Percentiles rank a stretch among this genome's conserved stretches.
phyloP scores from a whole-genome alignment of 331 rosid genomes.

The Saraca asoca region DNA sequence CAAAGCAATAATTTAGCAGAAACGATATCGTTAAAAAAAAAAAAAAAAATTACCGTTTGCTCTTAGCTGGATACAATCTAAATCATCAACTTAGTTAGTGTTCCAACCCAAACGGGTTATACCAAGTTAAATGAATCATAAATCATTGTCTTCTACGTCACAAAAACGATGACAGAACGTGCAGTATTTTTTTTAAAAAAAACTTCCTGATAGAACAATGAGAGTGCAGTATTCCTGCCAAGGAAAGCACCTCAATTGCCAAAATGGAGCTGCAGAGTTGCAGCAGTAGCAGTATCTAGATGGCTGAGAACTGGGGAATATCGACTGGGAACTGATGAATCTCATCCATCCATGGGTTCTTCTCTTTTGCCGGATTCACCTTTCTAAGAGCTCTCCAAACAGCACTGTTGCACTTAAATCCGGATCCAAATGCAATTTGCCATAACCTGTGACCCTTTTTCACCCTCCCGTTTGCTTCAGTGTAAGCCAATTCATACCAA shows the following conservation, averaged over 20 bases:
- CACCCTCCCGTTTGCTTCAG: slow-evolving; percentile 58
- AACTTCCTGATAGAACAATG: neutral
- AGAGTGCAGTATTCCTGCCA: neutral
- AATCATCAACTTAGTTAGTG: neutral
- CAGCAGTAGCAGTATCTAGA: slow-evolving; percentile 24
- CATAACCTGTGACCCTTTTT: slow-evolving; percentile 58
- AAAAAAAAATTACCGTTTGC: too few species aligned
- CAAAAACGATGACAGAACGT: neutral
- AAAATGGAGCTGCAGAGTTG: neutral
- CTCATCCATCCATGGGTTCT: slow-evolving; percentile 64
- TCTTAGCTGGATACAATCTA: too few species aligned
- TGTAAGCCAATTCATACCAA: slow-evolving; percentile 62
- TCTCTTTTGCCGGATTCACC: slow-evolving; percentile 49
- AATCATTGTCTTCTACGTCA: too few species aligned
- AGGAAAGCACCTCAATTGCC: slow-evolving; percentile 7
- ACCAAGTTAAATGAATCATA: too few species aligned
- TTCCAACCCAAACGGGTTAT: too few species aligned
- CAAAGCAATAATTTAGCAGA: too few species aligned
- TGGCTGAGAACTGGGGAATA: slow-evolving; percentile 48
- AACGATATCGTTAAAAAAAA: too few species aligned
- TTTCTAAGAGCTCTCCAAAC: slow-evolving; percentile 60
- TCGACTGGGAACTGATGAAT: slow-evolving; percentile 51
- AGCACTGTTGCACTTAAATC: slow-evolving; percentile 60
- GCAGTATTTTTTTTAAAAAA: too few species aligned
- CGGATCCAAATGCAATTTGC: slow-evolving; percentile 65